phyloP scores from a whole-genome alignment of 495 filamentous ascomycete species.

The Lophiotrema nucula region DNA sequence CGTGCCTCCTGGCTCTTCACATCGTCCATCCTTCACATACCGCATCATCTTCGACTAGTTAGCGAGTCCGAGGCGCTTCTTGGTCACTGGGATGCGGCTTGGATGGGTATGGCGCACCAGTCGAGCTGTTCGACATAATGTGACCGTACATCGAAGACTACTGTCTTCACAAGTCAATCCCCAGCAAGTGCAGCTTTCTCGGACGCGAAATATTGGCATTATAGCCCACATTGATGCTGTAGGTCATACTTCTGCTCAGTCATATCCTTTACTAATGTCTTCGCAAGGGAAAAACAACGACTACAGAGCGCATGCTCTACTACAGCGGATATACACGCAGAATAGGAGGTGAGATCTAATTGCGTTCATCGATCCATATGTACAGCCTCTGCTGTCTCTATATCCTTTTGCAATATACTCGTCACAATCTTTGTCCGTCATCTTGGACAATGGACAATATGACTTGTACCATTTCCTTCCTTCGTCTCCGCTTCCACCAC shows the following conservation, averaged over 20 bases:
- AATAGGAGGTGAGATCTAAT: constrained; percentile 64
- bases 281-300: constrained; percentile 89
- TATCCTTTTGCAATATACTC: background rate
- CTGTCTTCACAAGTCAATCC: constrained; percentile 16
- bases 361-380: background rate
- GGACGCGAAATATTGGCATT: constrained; percentile 93
- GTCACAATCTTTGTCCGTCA: too few species aligned
- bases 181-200: constrained; percentile 42
- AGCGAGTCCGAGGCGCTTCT: too few species aligned
- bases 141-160: constrained; percentile 16
- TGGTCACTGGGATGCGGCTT: constrained; percentile 23
- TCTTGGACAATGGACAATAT: too few species aligned
- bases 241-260: constrained; percentile 34
- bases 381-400: background rate
- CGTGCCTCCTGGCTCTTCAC: constrained; percentile 2
- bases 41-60: too few species aligned
- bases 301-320: constrained; percentile 98
- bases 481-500: too few species aligned
- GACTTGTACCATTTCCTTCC: too few species aligned
- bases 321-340: constrained; percentile 87
- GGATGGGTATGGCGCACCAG: constrained; percentile 13
- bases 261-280: constrained; percentile 2
- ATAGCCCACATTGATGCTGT: constrained; percentile 98
- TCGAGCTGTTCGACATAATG: constrained; percentile 19
- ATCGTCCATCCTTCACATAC: background rate